phyloP scores from a whole-genome alignment of 2,329 filamentous ascomycete species.

The Orbilia quercus region DNA sequence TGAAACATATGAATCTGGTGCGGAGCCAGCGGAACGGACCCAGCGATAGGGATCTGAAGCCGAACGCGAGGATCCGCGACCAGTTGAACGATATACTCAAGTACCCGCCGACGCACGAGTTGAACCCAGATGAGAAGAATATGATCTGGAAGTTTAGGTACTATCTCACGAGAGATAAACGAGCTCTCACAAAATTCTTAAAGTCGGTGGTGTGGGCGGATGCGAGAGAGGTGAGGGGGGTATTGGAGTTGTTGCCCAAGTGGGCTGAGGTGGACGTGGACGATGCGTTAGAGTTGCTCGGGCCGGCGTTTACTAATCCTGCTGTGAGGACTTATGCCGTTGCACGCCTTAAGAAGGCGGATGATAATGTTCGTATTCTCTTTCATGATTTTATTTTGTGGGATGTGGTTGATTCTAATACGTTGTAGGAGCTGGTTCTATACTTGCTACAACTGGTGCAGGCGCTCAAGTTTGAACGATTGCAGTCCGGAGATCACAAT shows the following conservation, averaged over 20 bases:
- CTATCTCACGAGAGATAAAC: slow-evolving; percentile 90
- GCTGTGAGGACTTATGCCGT: slow-evolving; percentile 93
- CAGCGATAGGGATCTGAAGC: slow-evolving; percentile 92
- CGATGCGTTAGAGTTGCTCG: slow-evolving; percentile 91
- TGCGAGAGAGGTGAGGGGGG: slow-evolving; percentile 83
- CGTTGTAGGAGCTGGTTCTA: slow-evolving; percentile 75
- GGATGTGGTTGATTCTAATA: background rate
- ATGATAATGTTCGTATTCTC: slow-evolving; percentile 72
- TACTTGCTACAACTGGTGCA: slow-evolving; percentile 96
- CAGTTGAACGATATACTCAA: slow-evolving; percentile 90
- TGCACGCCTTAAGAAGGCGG: slow-evolving; percentile 87
- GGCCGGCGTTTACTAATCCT: slow-evolving; percentile 88
- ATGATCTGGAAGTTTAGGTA: slow-evolving; percentile 98
- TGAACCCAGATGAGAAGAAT: slow-evolving; percentile 92
- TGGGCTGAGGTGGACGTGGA: slow-evolving; percentile 99
- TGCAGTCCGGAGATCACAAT: slow-evolving; percentile 68
- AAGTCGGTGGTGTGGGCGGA: slow-evolving; percentile 97
- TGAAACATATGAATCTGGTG: slow-evolving; percentile 90
- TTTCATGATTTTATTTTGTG: background rate
- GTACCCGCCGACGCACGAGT: slow-evolving; percentile 88
- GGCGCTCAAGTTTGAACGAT: slow-evolving; percentile 88
- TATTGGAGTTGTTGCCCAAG: slow-evolving; percentile 86
- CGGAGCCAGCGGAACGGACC: slow-evolving; percentile 93
- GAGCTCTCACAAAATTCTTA: slow-evolving; percentile 93
- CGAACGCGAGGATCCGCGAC: slow-evolving; percentile 93